Evolutionary conservation across 2,329 filamentous ascomycete species (phyloP).

Genomic region (Colletotrichum navitas): DNA sequence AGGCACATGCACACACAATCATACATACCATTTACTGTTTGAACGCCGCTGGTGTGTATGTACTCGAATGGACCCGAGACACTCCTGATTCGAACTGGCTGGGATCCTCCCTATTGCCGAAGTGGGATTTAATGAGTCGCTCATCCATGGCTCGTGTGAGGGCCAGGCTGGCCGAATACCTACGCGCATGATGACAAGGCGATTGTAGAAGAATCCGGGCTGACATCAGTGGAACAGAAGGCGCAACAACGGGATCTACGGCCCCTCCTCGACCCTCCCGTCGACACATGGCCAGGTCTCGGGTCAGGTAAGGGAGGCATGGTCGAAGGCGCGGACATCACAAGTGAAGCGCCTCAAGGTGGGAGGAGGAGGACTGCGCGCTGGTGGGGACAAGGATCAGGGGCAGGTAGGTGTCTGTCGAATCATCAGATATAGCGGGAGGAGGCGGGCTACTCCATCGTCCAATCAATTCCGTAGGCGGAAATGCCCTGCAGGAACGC

Average conservation of each 20-base stretch:
- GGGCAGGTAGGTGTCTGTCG: not conserved
- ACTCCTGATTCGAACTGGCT: conserved; percentile 1
- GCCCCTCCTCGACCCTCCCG: not conserved
- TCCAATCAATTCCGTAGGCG: conserved; percentile 27
- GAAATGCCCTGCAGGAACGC: conserved; percentile 26
- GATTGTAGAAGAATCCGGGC: not conserved
- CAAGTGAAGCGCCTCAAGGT: conserved; percentile 20
- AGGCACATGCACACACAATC: not conserved
- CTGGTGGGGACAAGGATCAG: not conserved
- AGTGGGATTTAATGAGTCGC: not conserved
- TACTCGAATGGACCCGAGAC: conserved; percentile 2
- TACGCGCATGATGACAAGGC: not conserved
- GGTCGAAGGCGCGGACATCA: not conserved
- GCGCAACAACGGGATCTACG: not conserved
- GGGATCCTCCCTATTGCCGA: not conserved
- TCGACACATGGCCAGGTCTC: conserved; percentile 15
- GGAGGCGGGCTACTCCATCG: not conserved
- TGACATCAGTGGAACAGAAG: not conserved
- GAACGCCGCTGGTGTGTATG: not conserved
- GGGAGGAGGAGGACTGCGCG: not conserved
- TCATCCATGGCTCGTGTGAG: not conserved
- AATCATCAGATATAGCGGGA: not conserved
- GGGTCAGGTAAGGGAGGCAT: conserved; percentile 33
- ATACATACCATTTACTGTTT: not conserved
- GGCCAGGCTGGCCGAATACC: not conserved